Evolutionary conservation across 495 filamentous ascomycete species (phyloP).

Genomic region (Lasiosphaeria hispida): DNA sequence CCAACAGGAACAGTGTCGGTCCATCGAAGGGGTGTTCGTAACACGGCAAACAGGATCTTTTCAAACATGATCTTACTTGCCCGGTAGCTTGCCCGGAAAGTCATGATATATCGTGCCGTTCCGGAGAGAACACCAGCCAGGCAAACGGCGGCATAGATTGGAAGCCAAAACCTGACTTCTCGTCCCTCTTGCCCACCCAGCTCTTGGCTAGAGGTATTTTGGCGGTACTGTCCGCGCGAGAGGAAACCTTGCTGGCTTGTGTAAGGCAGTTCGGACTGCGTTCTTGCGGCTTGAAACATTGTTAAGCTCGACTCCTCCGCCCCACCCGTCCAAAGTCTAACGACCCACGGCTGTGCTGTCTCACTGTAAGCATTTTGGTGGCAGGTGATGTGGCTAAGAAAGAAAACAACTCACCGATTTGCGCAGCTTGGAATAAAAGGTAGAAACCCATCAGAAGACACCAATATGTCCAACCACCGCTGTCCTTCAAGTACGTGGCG

Average conservation of each 20-base stretch:
- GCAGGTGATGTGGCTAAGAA: not conserved
- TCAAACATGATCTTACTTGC: constrained; percentile 62
- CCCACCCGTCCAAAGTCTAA: constrained; percentile 59
- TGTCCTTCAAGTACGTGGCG: constrained; percentile 55
- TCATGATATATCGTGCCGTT: constrained; percentile 49
- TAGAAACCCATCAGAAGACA: constrained; percentile 46
- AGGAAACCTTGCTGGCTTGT: constrained; percentile 9
- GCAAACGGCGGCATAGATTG: constrained; percentile 60
- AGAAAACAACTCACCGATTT: constrained; percentile 37
- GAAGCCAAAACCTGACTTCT: constrained; percentile 56
- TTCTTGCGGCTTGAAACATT: no score
- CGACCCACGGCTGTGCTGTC: constrained; percentile 55
- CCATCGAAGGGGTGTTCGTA: constrained; percentile 69
- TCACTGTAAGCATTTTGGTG: not conserved
- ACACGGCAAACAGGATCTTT: constrained; percentile 54
- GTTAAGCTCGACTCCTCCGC: constrained; percentile 34
- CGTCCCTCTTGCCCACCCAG: constrained; percentile 29
- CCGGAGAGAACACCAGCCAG: constrained; percentile 50
- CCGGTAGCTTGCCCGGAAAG: constrained; percentile 51
- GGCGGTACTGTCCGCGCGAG: constrained; percentile 18
- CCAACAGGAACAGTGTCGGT: constrained; percentile 73
- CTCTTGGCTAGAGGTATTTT: constrained; percentile 22
- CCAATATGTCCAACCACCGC: constrained; percentile 63
- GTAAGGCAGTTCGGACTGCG: constrained; percentile 30
- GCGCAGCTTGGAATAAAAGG: constrained; percentile 43